Evolutionary conservation across 805 yeast genomes (phyloP).

Genomic region (Cyberlindnera samutprakarnensis): DNA sequence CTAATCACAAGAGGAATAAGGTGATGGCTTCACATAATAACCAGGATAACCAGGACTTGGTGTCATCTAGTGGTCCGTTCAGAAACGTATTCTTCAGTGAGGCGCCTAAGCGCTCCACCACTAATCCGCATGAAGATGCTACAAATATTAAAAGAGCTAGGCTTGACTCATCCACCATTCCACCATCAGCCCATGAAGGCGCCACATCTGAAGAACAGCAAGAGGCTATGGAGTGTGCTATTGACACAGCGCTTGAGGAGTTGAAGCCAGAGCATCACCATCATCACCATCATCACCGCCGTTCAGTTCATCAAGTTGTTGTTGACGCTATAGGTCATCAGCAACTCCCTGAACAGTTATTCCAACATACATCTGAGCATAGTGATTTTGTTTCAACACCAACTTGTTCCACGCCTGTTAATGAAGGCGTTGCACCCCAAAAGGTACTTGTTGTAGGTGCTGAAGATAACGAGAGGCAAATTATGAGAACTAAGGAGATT

Average conservation of each 20-base stretch:
- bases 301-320: too few species aligned
- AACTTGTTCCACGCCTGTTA: conserved; percentile 11
- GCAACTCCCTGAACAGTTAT: too few species aligned
- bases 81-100: conserved; percentile 21
- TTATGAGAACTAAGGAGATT: too few species aligned
- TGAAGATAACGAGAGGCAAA: too few species aligned
- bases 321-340: too few species aligned
- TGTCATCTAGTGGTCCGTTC: conserved; percentile 26
- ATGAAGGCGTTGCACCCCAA: too few species aligned
- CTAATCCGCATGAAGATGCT: conserved; percentile 14
- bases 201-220: conserved; percentile 3
- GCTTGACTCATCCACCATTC: conserved; percentile 16
- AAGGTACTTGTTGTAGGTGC: too few species aligned
- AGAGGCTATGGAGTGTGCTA: neutral
- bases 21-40: conserved; percentile 32
- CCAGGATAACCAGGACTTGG: conserved; percentile 28
- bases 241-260: too few species aligned
- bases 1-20: conserved; percentile 11
- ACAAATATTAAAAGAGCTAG: conserved; percentile 26
- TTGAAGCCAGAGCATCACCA: too few species aligned
- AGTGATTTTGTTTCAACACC: neutral
- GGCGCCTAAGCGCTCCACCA: conserved; percentile 12
- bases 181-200: conserved; percentile 6
- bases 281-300: too few species aligned
- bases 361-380: conserved; percentile 1